Conservation (phyloP, 805 yeast genomes). For the Blastobotrys peoriensis region DNA sequence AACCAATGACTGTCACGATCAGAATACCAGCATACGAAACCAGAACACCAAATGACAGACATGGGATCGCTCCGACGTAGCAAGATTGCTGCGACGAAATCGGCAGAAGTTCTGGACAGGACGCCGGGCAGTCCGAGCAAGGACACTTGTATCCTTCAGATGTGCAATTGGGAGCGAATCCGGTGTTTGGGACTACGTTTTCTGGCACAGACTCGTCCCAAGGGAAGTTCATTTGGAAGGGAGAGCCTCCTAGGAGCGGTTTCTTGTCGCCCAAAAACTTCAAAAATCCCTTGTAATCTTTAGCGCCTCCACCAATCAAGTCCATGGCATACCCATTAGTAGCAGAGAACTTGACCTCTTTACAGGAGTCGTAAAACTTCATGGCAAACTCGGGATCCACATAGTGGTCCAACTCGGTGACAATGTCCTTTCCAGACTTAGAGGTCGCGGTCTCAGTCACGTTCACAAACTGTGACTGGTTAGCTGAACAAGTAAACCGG, state of each 20-base stretch:
- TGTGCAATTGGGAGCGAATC: slow-evolving; percentile 43
- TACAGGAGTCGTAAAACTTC: slow-evolving; percentile 74
- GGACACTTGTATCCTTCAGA: slow-evolving; percentile 70
- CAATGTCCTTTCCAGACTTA: slow-evolving; percentile 49
- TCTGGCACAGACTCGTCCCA: slow-evolving; percentile 37
- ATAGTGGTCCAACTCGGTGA: slow-evolving; percentile 61
- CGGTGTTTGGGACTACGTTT: slow-evolving; percentile 29
- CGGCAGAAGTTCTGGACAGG: slow-evolving; percentile 66
- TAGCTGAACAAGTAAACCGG: slow-evolving; percentile 82
- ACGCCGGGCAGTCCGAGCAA: slow-evolving; percentile 78
- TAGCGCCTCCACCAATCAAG: slow-evolving; percentile 95
- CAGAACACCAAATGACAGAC: slow-evolving; percentile 62
- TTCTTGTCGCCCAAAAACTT: slow-evolving; percentile 92
- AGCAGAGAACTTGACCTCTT: slow-evolving; percentile 83
- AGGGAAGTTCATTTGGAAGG: slow-evolving; percentile 80
- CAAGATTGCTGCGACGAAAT: slow-evolving; percentile 40
- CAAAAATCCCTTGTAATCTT: slow-evolving; percentile 60
- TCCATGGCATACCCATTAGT: slow-evolving; percentile 97
- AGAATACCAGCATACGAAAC: slow-evolving; percentile 39
- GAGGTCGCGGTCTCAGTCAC: slow-evolving; percentile 50
- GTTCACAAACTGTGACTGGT: slow-evolving; percentile 69
- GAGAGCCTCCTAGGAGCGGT: slow-evolving; percentile 91
- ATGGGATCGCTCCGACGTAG: slow-evolving; percentile 56
- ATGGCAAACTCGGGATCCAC: slow-evolving; percentile 57
- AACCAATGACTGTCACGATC: slow-evolving; percentile 9